Percentiles rank a stretch among this genome's conserved stretches.
Evolutionary conservation across 805 yeast genomes (phyloP).

Genomic region (Suhomyces emberorum): DNA sequence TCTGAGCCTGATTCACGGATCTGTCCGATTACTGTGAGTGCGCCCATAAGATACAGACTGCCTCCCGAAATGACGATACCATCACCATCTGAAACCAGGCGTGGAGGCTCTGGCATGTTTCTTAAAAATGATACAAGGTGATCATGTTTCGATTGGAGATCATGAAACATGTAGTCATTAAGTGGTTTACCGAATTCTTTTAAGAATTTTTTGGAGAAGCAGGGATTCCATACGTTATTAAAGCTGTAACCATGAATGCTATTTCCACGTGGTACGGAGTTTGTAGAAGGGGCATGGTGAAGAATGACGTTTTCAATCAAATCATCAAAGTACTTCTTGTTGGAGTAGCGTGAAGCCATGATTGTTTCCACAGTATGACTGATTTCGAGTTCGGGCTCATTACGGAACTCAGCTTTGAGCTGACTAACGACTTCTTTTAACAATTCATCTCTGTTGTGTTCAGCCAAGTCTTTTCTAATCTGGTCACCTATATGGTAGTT

Average conservation of each 20-base stretch:
- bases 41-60: conserved; percentile 32
- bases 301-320: conserved; percentile 8
- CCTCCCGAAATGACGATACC: conserved; percentile 43
- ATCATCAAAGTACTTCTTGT: conserved; percentile 7
- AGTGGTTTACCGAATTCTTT: conserved; percentile 1
- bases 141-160: conserved; percentile 25
- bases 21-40: conserved; percentile 30
- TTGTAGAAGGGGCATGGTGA: conserved; percentile 6
- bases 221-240: conserved; percentile 9
- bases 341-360: conserved; percentile 6
- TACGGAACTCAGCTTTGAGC: background rate
- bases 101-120: conserved; percentile 20
- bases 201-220: conserved; percentile 8
- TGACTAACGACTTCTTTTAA: background rate
- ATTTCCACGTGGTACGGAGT: background rate
- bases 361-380: conserved; percentile 2
- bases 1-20: conserved; percentile 31
- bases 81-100: conserved; percentile 31
- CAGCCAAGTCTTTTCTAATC: conserved; percentile 2
- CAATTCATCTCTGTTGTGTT: conserved; percentile 1
- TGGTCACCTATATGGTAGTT: conserved; percentile 1
- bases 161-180: conserved; percentile 14
- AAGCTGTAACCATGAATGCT: conserved; percentile 6
- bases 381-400: background rate
- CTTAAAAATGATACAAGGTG: conserved; percentile 20